These are phyloP conservation scores for Termitomyces sp. DNA, from an alignment of 768 basidiomycete species.

Conservation along the genomic window DNA sequence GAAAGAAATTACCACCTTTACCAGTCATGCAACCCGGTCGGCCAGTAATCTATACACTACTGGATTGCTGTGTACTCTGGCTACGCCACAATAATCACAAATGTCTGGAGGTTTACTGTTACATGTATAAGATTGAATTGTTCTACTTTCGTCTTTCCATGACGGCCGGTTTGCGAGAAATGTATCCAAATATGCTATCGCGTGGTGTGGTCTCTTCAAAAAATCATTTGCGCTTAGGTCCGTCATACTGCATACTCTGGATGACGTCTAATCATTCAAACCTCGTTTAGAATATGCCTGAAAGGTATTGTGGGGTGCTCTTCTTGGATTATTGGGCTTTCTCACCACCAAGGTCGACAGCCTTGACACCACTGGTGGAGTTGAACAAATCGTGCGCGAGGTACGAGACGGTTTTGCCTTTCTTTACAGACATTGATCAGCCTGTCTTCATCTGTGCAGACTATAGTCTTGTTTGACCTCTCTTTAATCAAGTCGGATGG, in stretches of 20 bases:
- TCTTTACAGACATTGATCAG: not conserved
- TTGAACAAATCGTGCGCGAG: constrained; percentile 49
- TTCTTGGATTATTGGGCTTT: constrained; percentile 51
- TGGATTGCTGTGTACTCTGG: constrained; percentile 71
- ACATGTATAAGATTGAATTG: constrained; percentile 35
- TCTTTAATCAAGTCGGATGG: constrained; percentile 45
- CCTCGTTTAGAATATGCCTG: constrained; percentile 51
- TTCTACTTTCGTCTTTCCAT: not conserved
- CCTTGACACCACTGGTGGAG: constrained; percentile 43
- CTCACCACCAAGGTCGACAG: constrained; percentile 47
- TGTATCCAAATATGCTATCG: constrained; percentile 52
- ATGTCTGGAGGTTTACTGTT: constrained; percentile 49
- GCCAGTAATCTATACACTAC: constrained; percentile 47
- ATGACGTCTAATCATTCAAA: not conserved
- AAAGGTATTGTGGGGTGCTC: constrained; percentile 56
- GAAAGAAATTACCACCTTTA: constrained; percentile 47
- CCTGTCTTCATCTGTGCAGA: constrained; percentile 25
- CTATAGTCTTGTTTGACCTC: constrained; percentile 47
- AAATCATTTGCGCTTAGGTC: constrained; percentile 49
- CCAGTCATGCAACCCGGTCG: constrained; percentile 31
- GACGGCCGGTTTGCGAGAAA: constrained; percentile 28
- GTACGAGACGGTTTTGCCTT: constrained; percentile 24
- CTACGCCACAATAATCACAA: constrained; percentile 66
- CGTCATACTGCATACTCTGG: not conserved
- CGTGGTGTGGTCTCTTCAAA: constrained; percentile 53